These are phyloP conservation scores for Mollisia scopiformis DNA, from an alignment of 2,329 filamentous ascomycete species.

Conservation along the genomic window DNA sequence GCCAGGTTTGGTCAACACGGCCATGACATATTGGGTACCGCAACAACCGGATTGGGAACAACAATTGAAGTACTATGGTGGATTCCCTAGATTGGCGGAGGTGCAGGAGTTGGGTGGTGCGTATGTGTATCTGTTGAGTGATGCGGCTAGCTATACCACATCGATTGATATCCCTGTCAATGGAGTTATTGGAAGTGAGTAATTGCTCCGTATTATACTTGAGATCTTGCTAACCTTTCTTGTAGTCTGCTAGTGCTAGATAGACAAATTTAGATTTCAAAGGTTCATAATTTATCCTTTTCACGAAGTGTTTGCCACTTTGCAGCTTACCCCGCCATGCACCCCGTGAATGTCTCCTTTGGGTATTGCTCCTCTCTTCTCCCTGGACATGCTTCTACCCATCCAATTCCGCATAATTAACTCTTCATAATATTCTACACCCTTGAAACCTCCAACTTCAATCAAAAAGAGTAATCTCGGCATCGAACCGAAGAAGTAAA, in stretches of 20 bases:
- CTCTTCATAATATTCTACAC: too few relatives aligned
- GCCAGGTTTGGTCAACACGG: slow-evolving; percentile 69
- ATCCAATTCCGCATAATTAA: too few relatives aligned
- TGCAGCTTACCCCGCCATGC: neutral
- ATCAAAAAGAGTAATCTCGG: too few relatives aligned
- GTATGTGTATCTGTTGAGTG: slow-evolving; percentile 36
- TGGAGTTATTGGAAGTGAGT: slow-evolving; percentile 39
- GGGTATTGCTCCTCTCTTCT: too few relatives aligned
- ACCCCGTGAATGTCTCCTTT: too few relatives aligned
- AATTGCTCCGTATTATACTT: neutral
- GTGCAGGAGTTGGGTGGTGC: slow-evolving; percentile 46
- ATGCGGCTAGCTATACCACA: slow-evolving; percentile 40
- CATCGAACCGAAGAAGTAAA: too few relatives aligned
- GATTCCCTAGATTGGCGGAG: slow-evolving; percentile 53
- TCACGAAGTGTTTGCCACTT: neutral
- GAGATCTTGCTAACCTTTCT: neutral
- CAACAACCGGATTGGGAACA: slow-evolving; percentile 52
- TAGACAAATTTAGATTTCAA: too few relatives aligned
- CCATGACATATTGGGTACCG: slow-evolving; percentile 50
- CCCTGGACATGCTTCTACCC: too few relatives aligned
- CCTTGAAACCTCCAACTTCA: too few relatives aligned
- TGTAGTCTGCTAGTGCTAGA: slow-evolving; percentile 1
- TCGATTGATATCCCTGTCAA: slow-evolving; percentile 43
- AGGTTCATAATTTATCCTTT: too few relatives aligned
- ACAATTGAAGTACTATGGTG: slow-evolving; percentile 57